Evolutionary conservation across 495 filamentous ascomycete genomes (phyloP).

Genomic region (Xylaria bambusicola): DNA sequence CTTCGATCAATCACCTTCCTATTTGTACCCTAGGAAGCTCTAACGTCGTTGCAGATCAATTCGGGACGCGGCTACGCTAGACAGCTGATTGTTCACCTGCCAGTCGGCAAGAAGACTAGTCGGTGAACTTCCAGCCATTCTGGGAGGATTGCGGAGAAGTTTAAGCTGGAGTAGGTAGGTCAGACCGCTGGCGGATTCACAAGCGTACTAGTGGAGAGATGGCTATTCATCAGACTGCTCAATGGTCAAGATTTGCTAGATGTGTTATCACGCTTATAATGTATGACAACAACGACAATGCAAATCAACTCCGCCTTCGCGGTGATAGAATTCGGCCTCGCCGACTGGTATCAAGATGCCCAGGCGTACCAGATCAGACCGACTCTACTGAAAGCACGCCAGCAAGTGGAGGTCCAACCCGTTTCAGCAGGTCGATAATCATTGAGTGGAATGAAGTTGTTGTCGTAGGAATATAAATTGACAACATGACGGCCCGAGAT

Average conservation of each 20-base stretch:
- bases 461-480: background rate
- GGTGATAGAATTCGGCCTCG: too few relatives aligned
- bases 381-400: too few relatives aligned
- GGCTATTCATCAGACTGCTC: background rate
- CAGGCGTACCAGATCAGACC: too few relatives aligned
- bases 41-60: background rate
- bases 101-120: background rate
- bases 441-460: background rate
- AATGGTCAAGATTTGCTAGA: background rate
- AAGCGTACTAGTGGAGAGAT: background rate
- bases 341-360: too few relatives aligned
- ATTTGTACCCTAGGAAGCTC: background rate
- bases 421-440: background rate
- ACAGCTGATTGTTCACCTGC: background rate
- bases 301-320: background rate
- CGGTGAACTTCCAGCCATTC: slow-evolving; percentile 1
- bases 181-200: background rate
- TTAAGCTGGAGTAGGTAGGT: background rate
- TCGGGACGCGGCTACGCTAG: too few relatives aligned
- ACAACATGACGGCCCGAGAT: background rate
- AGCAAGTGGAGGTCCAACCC: too few relatives aligned
- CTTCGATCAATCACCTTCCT: background rate
- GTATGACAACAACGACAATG: background rate
- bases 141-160: background rate
- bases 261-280: background rate